phyloP scores from a whole-genome alignment of 108 stramenopile species.

The Cyclostephanos tholiformis region DNA sequence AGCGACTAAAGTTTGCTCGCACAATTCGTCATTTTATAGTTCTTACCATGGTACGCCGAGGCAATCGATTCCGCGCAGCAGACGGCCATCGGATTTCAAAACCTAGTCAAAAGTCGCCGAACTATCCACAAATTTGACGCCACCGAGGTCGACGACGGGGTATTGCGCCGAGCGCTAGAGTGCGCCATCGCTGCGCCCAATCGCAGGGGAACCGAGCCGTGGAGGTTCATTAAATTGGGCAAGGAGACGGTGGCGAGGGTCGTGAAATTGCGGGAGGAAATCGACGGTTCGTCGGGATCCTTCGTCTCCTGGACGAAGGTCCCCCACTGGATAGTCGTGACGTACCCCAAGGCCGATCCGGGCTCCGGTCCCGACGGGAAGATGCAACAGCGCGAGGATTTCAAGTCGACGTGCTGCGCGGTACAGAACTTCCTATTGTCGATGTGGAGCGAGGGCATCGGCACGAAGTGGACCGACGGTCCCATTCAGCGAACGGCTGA shows the following conservation, averaged over 20 bases:
- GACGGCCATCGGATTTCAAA: constrained; percentile 50
- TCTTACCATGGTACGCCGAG: constrained; percentile 71
- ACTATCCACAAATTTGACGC: constrained; percentile 68
- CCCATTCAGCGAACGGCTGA: constrained; percentile 67
- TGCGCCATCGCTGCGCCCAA: constrained; percentile 79
- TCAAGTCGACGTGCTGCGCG: constrained; percentile 62
- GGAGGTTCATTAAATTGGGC: constrained; percentile 71
- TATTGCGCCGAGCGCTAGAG: constrained; percentile 61
- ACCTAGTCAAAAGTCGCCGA: constrained; percentile 57
- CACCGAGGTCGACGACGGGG: constrained; percentile 64
- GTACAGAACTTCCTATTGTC: constrained; percentile 70
- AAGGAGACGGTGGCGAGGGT: constrained; percentile 59
- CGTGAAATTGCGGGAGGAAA: constrained; percentile 42
- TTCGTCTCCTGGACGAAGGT: constrained; percentile 58
- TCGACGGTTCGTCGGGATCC: constrained; percentile 27
- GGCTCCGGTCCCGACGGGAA: constrained; percentile 51
- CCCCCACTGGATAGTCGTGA: constrained; percentile 76
- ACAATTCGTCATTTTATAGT: background rate
- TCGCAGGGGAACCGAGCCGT: constrained; percentile 62
- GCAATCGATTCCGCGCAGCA: constrained; percentile 61
- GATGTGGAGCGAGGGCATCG: constrained; percentile 76
- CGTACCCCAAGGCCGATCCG: constrained; percentile 36
- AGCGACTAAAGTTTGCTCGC: background rate
- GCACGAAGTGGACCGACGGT: constrained; percentile 75
- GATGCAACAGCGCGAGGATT: constrained; percentile 58